A percentile compares a stretch with the other conserved stretches of the same genome.
These are phyloP conservation scores for Moesziomyces sp. DNA, from an alignment of 1,284 basidiomycete species.

Conservation along the genomic window DNA sequence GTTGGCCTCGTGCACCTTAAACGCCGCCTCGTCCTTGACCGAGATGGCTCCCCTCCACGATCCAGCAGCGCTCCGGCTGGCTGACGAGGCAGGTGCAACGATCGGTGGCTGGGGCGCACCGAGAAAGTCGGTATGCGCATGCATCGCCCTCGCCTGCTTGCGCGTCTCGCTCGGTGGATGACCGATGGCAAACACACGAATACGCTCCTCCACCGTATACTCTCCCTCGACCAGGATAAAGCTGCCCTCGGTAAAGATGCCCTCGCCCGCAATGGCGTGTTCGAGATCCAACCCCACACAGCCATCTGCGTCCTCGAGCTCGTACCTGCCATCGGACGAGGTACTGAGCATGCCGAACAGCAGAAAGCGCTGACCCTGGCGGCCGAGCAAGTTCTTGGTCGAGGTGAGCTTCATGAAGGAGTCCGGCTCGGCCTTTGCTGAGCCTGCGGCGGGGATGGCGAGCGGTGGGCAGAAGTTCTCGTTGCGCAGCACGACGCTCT, in stretches of 20 bases:
- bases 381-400: conserved; percentile 93
- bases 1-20: conserved; percentile 57
- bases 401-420: conserved; percentile 77
- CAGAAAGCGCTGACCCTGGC: conserved; percentile 88
- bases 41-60: conserved; percentile 78
- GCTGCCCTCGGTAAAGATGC: conserved; percentile 94
- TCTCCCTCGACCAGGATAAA: conserved; percentile 95
- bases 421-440: conserved; percentile 17
- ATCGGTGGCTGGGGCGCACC: conserved; percentile 72
- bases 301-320: conserved; percentile 93
- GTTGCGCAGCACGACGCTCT: conserved; percentile 60
- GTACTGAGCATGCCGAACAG: conserved; percentile 92
- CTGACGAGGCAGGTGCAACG: conserved; percentile 5
- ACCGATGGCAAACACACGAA: conserved; percentile 91
- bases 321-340: conserved; percentile 87
- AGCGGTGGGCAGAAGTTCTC: conserved; percentile 66
- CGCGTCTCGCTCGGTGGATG: conserved; percentile 78
- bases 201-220: conserved; percentile 88
- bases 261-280: conserved; percentile 86
- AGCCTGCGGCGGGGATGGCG: conserved; percentile 22
- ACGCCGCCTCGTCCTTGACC: conserved; percentile 85
- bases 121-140: conserved; percentile 73
- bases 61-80: conserved; percentile 3
- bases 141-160: conserved; percentile 42
- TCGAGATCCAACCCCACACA: conserved; percentile 88